Evolutionary conservation across 805 yeast genomes (phyloP), one percentile per base, ranked within the genome.

Genomic region (Starmerella cellae): DNA sequence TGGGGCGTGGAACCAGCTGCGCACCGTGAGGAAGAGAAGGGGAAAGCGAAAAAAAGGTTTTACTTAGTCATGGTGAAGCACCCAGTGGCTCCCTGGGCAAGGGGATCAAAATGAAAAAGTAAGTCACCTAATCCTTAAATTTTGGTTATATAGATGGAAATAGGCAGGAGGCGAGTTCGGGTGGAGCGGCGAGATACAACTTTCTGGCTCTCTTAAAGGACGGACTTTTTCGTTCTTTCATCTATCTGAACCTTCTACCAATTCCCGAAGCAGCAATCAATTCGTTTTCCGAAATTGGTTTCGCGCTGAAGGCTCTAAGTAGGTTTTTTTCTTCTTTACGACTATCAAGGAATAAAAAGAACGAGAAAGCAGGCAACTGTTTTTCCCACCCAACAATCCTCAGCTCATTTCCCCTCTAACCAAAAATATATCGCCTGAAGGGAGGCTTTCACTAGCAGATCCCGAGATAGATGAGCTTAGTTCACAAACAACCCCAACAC

Each of bases 391-490:
- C n/a, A n/a, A n/a, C n/a, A n/a, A n/a, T n/a, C n/a, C n/a, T n/a
- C n/a, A n/a, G n/a, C n/a, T n/a, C n/a, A n/a, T n/a, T n/a, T n/a
- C n/a, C n/a, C n/a, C n/a, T n/a, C n/a, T n/a, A n/a, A n/a, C n/a
- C n/a, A n/a, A n/a, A n/a, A n/a, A 24, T 24, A 8, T 24, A 24
- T 24, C 28, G 28, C 13, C 28, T 24, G 28, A 24, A 24, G 21
- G 51, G 51, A 48, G 44, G 49, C 51, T 48, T 48, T 48, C 47
- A 43, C 27, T 48, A 48, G 51, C 46, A 46, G 19, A 32, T 46
- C 51, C 38, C 37, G 46, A 19, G 46, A 42, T 39, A 4, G 13
- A 28, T 39, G 49, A 46, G 49, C 27, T 37, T 41, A 44, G 49
- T 38, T 26, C 44, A 35, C 39, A 40, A 35, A 11, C 35, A 40